Conservation (phyloP, 805 yeast species). For the Isabelozyma heimii region DNA sequence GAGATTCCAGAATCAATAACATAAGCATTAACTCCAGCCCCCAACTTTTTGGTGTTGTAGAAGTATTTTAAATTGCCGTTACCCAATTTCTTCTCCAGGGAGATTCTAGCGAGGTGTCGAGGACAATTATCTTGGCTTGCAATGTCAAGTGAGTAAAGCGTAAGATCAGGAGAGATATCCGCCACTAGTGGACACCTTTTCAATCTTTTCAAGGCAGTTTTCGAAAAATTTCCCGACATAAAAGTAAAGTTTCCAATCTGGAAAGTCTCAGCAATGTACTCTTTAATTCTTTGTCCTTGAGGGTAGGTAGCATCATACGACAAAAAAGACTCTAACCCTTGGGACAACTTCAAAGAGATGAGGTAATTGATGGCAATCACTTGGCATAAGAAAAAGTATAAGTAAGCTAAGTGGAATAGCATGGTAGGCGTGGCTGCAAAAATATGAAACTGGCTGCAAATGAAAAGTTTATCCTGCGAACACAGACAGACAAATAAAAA, state of each 20-base stretch:
- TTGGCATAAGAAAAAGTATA: neutral
- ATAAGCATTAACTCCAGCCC: slow-evolving; percentile 68
- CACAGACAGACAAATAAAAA: neutral
- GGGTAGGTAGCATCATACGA: slow-evolving; percentile 40
- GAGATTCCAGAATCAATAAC: slow-evolving; percentile 82
- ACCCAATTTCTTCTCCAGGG: slow-evolving; percentile 40
- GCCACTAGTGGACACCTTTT: slow-evolving; percentile 61
- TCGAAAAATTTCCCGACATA: slow-evolving; percentile 60
- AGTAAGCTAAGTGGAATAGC: neutral
- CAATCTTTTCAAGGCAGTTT: slow-evolving; percentile 45
- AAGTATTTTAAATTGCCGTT: slow-evolving; percentile 35
- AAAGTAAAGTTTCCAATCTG: slow-evolving; percentile 73
- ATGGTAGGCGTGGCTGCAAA: neutral
- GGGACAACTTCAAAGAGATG: slow-evolving; percentile 50
- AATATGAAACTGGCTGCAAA: neutral
- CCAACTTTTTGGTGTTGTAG: slow-evolving; percentile 47
- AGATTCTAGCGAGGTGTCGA: slow-evolving; percentile 63
- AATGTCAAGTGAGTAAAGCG: slow-evolving; percentile 53
- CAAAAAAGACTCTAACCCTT: slow-evolving; percentile 47
- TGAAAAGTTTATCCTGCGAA: neutral
- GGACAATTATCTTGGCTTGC: slow-evolving; percentile 49
- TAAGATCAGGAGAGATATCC: slow-evolving; percentile 66
- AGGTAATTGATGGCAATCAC: slow-evolving; percentile 30
- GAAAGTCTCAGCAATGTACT: slow-evolving; percentile 49
- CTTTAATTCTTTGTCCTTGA: slow-evolving; percentile 39